Conservation (phyloP, 495 filamentous ascomycete species). For the Geopyxis carbonaria region DNA sequence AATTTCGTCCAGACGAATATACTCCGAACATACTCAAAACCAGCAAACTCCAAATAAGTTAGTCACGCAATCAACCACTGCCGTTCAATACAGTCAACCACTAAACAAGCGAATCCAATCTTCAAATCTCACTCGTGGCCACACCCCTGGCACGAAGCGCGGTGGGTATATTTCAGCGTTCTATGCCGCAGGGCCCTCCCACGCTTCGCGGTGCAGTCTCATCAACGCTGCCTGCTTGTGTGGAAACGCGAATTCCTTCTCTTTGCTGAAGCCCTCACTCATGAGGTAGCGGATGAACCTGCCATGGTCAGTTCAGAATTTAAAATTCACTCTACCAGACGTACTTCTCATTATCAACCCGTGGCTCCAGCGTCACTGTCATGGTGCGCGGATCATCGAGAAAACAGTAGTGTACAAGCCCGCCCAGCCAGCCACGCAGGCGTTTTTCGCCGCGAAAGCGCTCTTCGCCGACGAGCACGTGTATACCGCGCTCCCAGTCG, state of each 20-base stretch:
- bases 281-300: constrained; percentile 69
- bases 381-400: constrained; percentile 66
- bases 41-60: no score
- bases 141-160: no score
- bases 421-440: constrained; percentile 63
- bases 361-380: constrained; percentile 67
- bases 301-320: neutral
- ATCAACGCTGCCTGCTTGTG: constrained; percentile 87
- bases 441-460: constrained; percentile 66
- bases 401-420: constrained; percentile 62
- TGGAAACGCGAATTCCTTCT: constrained; percentile 72
- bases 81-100: no score
- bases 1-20: no score
- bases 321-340: constrained; percentile 19
- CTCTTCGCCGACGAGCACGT: constrained; percentile 80
- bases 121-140: no score
- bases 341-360: constrained; percentile 81
- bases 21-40: no score
- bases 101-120: no score
- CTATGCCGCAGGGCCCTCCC: constrained; percentile 45
- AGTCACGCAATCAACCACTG: no score
- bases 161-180: no score
- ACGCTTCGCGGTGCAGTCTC: constrained; percentile 62
- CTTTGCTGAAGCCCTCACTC: constrained; percentile 66
- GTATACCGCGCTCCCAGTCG: constrained; percentile 77